Evolutionary conservation across 1,284 basidiomycete species (phyloP), one percentile per base, ranked within the genome.

Genomic region (Ganoderma multipileum): DNA sequence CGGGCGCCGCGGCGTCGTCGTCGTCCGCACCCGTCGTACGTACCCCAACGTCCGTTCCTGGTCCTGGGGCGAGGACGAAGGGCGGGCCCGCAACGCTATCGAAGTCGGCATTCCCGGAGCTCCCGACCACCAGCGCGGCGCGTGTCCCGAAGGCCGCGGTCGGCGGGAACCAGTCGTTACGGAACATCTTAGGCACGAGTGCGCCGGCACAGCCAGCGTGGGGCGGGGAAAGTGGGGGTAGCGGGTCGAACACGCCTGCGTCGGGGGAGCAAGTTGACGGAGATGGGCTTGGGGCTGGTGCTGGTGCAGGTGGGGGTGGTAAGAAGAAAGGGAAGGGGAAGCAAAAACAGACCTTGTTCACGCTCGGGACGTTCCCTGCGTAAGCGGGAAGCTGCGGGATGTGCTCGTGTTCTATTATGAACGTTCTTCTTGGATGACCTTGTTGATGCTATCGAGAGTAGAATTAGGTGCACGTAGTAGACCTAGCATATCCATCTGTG

Each of bases 281-380:
- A 61, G 38, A 72, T 28, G 23, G 28, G 42, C 30, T 28, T 42
- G 42, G 71, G 64, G 47, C 44, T 59, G n/a, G 47, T 26, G 47
- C 23, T 14, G 66, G 60, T 47, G 33, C 64, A 8, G 66, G 61
- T 3, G 69, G 71, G 33, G 80, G 76, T 0, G 90, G 86, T 72
- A 89, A 89, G 73, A 94, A 91, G 85, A 95, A 94, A 78, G 89
- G 89, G 0, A 94, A 93, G 79, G 91, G 90, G 2, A 95, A 95
- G 78, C 87, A 90, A 78, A 95, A 95, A 80, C 93, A 96, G 83
- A 91, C 90, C 26, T 79, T 96, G 74, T 95, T 96, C 76, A 93
- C 83, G 20, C 64, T 84, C 12, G 90, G 91, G 9, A 83, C 89
- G 14, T 90, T 91, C 80, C 88, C 89, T 38, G 79, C 86, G 16